phyloP scores from a whole-genome alignment of 805 yeast genomes.

The Tetrapisispora namnaoensis region DNA sequence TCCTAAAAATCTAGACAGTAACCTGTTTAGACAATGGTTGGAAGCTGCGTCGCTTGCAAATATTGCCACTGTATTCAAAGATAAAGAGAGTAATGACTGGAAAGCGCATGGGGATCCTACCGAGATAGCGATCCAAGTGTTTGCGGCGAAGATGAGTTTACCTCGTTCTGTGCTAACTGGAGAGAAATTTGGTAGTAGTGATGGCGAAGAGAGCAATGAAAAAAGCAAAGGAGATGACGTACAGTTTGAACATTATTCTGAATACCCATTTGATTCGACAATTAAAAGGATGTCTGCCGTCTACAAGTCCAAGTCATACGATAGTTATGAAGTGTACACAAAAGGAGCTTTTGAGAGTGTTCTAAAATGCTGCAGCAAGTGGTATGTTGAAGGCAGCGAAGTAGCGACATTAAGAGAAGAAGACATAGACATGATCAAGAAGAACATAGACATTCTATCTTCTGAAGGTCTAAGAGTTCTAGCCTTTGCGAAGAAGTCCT shows the following conservation, averaged over 20 bases:
- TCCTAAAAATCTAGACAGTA: slow-evolving; percentile 13
- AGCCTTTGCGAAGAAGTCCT: slow-evolving; percentile 50
- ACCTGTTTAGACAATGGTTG: slow-evolving; percentile 42
- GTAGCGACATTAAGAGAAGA: slow-evolving; percentile 44
- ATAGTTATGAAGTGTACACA: slow-evolving; percentile 50
- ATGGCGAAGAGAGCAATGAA: slow-evolving; percentile 38
- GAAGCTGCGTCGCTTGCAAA: slow-evolving; percentile 68
- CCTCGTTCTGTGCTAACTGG: slow-evolving; percentile 38
- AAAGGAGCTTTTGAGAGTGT: slow-evolving; percentile 89
- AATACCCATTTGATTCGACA: slow-evolving; percentile 75
- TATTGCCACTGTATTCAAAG: slow-evolving; percentile 55
- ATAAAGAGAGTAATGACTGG: slow-evolving; percentile 43
- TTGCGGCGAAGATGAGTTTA: slow-evolving; percentile 47
- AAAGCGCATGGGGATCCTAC: slow-evolving; percentile 84
- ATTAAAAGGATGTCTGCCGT: slow-evolving; percentile 83
- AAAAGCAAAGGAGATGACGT: slow-evolving; percentile 2
- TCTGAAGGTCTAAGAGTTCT: slow-evolving; percentile 77
- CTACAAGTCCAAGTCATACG: slow-evolving; percentile 47
- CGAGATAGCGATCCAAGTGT: slow-evolving; percentile 79
- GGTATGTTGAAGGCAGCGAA: slow-evolving; percentile 45
- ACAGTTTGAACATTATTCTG: slow-evolving; percentile 46
- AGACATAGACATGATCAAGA: slow-evolving; percentile 36
- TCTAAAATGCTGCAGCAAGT: slow-evolving; percentile 49
- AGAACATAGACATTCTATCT: slow-evolving; percentile 58
- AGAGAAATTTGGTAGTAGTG: slow-evolving; percentile 22